Evolutionary conservation across 2,329 filamentous ascomycete species (phyloP).

Genomic region (Chrysoporthe cubensis): DNA sequence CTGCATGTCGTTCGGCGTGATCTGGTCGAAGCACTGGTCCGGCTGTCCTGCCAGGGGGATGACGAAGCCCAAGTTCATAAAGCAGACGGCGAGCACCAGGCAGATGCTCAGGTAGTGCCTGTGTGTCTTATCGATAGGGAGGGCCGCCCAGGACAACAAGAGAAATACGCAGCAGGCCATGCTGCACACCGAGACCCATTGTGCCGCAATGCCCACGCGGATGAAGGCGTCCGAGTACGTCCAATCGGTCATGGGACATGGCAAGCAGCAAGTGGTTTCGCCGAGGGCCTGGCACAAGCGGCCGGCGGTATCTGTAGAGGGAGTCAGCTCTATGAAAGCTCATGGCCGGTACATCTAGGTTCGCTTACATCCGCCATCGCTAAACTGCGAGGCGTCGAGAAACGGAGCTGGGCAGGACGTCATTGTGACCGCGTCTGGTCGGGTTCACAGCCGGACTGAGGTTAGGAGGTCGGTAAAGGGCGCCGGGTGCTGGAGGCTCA

Average conservation of each 20-base stretch:
- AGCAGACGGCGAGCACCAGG: conserved; percentile 72
- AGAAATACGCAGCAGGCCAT: conserved; percentile 75
- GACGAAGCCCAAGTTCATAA: conserved; percentile 89
- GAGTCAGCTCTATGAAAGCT: conserved; percentile 36
- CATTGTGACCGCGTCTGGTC: conserved; percentile 14
- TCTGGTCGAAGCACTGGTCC: conserved; percentile 82
- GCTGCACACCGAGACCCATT: conserved; percentile 80
- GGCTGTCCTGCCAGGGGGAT: conserved; percentile 81
- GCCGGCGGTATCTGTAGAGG: conserved; percentile 57
- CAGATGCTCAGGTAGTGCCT: conserved; percentile 93
- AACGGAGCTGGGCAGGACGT: conserved; percentile 27
- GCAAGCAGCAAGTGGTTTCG: conserved; percentile 76
- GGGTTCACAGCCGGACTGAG: background rate
- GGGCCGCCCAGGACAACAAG: conserved; percentile 74
- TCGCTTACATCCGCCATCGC: conserved; percentile 28
- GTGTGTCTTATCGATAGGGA: conserved; percentile 87
- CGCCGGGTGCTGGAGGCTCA: background rate
- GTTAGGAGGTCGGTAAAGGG: background rate
- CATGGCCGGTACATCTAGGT: background rate
- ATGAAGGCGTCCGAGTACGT: conserved; percentile 64
- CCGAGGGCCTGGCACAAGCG: conserved; percentile 55
- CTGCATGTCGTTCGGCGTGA: conserved; percentile 93
- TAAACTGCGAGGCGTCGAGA: conserved; percentile 26
- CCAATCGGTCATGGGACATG: conserved; percentile 87
- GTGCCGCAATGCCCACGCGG: conserved; percentile 66